A percentile compares a stretch with the other conserved stretches of the same genome.
These are phyloP conservation scores for Annulohypoxylon truncatum DNA, from an alignment of 2,329 filamentous ascomycete species.

Conservation along the genomic window DNA sequence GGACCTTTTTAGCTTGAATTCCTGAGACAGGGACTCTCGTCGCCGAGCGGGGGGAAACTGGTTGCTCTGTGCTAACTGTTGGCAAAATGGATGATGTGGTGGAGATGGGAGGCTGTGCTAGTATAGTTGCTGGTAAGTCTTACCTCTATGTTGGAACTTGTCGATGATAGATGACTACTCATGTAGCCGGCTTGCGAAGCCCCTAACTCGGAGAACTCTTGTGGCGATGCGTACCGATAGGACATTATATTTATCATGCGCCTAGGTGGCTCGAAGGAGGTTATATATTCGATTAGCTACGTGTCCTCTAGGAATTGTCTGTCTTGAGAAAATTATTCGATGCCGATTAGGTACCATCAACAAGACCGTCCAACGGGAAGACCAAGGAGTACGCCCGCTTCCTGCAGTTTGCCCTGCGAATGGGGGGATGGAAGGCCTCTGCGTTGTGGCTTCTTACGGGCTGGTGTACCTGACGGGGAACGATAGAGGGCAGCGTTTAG, in stretches of 20 bases:
- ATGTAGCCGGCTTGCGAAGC: slow-evolving; percentile 55
- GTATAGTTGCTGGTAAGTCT: slow-evolving; percentile 45
- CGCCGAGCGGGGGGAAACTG: slow-evolving; percentile 52
- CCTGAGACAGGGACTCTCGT: slow-evolving; percentile 54
- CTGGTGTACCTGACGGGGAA: slow-evolving; percentile 20
- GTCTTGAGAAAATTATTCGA: slow-evolving; percentile 48
- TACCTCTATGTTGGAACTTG: slow-evolving; percentile 49
- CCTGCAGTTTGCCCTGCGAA: slow-evolving; percentile 18
- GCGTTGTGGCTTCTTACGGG: slow-evolving; percentile 32
- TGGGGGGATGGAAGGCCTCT: slow-evolving; percentile 12
- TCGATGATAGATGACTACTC: slow-evolving; percentile 46
- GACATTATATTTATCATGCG: slow-evolving; percentile 60
- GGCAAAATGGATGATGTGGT: slow-evolving; percentile 41
- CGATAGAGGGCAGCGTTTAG: slow-evolving; percentile 18
- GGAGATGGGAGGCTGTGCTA: slow-evolving; percentile 47
- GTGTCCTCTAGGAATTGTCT: slow-evolving; percentile 50
- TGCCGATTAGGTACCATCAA: slow-evolving; percentile 53
- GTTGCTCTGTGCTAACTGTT: slow-evolving; percentile 49
- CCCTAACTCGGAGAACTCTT: slow-evolving; percentile 56
- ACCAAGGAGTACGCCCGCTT: slow-evolving; percentile 24
- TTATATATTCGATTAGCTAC: slow-evolving; percentile 46
- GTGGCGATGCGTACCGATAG: slow-evolving; percentile 61
- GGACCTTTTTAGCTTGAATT: slow-evolving; percentile 60
- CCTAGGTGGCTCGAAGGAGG: slow-evolving; percentile 44
- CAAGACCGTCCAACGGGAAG: slow-evolving; percentile 18